Base-by-base conservation (phyloP, 2,329 filamentous ascomycete species). In the Tolypocladium ophioglossoides region DNA sequence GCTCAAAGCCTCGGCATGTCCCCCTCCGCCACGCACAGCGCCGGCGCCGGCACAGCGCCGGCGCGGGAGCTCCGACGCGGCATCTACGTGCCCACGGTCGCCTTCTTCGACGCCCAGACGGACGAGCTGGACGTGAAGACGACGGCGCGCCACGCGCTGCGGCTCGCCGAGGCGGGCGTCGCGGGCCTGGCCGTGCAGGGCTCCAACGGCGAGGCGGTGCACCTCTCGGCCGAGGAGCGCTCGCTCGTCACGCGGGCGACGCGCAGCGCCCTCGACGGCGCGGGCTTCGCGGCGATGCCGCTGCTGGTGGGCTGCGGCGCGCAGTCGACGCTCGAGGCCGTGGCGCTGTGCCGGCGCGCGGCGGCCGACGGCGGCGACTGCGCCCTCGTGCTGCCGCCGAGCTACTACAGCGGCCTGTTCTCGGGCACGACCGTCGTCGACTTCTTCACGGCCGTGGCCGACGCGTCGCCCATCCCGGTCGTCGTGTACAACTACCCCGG, bases 141-240 rank as follows among this genome's bases (percentile, higher is more conserved):
- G 6, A 78, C 75, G 37, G 69, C 71, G 52, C 71, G 71, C 27
- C 76, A 78, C 56, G 82, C 81, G 24, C 71, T 80, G 20, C 78
- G 82, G 52, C 77, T 89, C 3, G 83, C 80, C 47, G 68, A 78
- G 54, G 77, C 83, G 27, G 85, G 85, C 32, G 77, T 88, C 50
- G 76, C 83, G 22, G 85, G 85, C 44, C 73, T 89, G 52, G 80
- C 86, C 22, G 82, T 82, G 7, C 85, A 87, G 66, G 85, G 85
- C 41, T 86, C 83, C 61, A 89, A 89, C 64, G 86, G 85, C 62
- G 86, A 89, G 70, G 85, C 86, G 0, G 84, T 86, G 2, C 85
- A 89, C 63, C 74, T 89, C 10, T 78, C 79, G 53, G 80, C 79
- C 59, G 74, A 78, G 22, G 85, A 89, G 68, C 78, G 85, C 52